Conservation (phyloP, 2,329 filamentous ascomycete species). For the Fusarium aywerte region DNA sequence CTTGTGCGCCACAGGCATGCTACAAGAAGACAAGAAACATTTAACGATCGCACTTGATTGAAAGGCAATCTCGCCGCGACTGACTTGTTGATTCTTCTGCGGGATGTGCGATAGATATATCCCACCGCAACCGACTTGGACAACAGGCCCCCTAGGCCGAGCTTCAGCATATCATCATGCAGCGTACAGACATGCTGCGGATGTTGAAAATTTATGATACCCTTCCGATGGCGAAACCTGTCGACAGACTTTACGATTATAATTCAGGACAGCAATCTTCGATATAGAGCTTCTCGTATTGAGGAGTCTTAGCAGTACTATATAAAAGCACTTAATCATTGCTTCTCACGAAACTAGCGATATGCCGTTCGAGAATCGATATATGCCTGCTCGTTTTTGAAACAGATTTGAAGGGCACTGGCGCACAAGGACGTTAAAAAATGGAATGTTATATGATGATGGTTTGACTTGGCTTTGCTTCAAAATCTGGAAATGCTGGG, state of each 20-base stretch:
- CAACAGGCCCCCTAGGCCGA: conserved; percentile 8
- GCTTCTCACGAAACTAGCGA: conserved; percentile 18
- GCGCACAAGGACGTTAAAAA: conserved; percentile 22
- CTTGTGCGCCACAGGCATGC: conserved; percentile 11
- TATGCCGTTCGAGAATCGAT: conserved; percentile 12
- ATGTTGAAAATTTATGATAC: conserved; percentile 6
- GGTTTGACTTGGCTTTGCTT: conserved; percentile 3
- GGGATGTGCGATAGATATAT: conserved; percentile 45
- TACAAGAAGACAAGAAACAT: conserved; percentile 26
- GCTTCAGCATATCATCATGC: background rate
- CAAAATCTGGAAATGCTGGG: background rate
- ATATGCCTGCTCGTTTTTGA: background rate
- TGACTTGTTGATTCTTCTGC: conserved; percentile 37
- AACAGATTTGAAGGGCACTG: conserved; percentile 4
- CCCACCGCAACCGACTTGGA: conserved; percentile 32
- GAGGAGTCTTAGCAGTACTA: conserved; percentile 25
- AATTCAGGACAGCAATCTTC: conserved; percentile 11
- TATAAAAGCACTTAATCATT: conserved; percentile 30
- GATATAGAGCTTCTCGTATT: conserved; percentile 15
- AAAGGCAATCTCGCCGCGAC: conserved; percentile 38
- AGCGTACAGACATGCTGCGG: background rate
- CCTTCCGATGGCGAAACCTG: conserved; percentile 10
- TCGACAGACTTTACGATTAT: conserved; percentile 31
- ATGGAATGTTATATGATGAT: conserved; percentile 11
- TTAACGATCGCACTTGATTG: conserved; percentile 41